Evolutionary conservation across 2,329 filamentous ascomycete genomes (phyloP).

Genomic region (Fusarium burgessii): DNA sequence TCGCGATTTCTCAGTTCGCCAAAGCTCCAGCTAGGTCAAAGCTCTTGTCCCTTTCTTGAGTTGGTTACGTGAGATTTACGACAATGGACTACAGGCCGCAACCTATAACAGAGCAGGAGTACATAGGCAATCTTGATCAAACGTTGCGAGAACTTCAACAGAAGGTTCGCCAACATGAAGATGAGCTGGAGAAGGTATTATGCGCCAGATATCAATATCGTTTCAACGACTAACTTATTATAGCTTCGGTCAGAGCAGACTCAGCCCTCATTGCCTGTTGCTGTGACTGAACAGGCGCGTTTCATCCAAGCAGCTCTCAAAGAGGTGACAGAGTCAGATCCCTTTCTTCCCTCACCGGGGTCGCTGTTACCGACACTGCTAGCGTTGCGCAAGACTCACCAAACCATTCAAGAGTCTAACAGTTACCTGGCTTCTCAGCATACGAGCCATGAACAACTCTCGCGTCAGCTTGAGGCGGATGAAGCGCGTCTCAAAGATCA

Average conservation of each 20-base stretch:
- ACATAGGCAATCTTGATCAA: constrained; percentile 68
- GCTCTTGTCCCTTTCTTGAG: background rate
- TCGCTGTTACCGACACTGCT: constrained; percentile 79
- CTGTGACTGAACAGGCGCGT: constrained; percentile 49
- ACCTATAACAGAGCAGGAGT: constrained; percentile 45
- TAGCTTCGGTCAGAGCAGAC: constrained; percentile 48
- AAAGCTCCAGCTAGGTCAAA: background rate
- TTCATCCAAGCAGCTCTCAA: constrained; percentile 75
- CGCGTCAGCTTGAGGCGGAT: constrained; percentile 63
- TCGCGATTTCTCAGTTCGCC: background rate
- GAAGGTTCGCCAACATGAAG: constrained; percentile 66
- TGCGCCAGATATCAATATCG: too few species aligned
- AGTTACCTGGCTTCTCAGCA: constrained; percentile 64
- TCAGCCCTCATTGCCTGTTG: constrained; percentile 44
- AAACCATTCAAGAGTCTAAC: constrained; percentile 73
- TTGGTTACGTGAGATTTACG: background rate
- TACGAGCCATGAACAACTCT: constrained; percentile 56
- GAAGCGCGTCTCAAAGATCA: constrained; percentile 66
- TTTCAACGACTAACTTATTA: constrained; percentile 1
- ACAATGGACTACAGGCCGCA: constrained; percentile 45
- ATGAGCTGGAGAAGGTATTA: constrained; percentile 60
- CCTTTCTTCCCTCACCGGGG: constrained; percentile 73
- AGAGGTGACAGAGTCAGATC: constrained; percentile 69
- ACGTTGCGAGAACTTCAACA: constrained; percentile 76
- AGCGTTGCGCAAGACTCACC: constrained; percentile 75